phyloP scores from a whole-genome alignment of 2,329 filamentous ascomycete genomes.

The Fusarium tuaranense region DNA sequence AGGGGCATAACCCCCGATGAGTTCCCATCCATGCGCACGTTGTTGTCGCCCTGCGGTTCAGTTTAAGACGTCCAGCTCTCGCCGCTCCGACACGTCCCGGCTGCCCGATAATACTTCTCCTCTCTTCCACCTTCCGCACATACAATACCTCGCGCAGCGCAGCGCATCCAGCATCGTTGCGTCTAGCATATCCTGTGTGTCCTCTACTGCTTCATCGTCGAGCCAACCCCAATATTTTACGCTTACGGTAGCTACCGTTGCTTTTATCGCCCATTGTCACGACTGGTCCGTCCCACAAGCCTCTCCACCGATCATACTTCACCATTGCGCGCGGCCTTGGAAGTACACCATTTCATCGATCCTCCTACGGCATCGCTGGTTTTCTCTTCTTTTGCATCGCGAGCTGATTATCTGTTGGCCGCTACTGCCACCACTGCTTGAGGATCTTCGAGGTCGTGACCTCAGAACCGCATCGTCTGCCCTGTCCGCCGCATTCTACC shows the following conservation, averaged over 20 bases:
- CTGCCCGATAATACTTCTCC: conserved; percentile 26
- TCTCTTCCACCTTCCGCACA: conserved; percentile 31
- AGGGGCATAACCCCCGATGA: conserved; percentile 34
- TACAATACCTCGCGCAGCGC: conserved; percentile 9
- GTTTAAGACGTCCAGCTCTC: conserved; percentile 36
- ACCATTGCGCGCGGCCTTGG: too few relatives aligned
- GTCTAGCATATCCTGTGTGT: conserved; percentile 7
- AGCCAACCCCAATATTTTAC: conserved; percentile 9
- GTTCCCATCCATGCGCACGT: conserved; percentile 29
- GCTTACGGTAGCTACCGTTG: conserved; percentile 11
- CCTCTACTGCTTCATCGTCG: conserved; percentile 3
- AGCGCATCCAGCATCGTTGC: conserved; percentile 16
- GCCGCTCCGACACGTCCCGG: conserved; percentile 29
- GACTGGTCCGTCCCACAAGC: conserved; percentile 24
- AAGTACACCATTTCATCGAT: too few relatives aligned
- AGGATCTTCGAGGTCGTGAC: too few relatives aligned
- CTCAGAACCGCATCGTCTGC: too few relatives aligned
- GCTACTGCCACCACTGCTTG: too few relatives aligned
- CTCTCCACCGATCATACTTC: too few relatives aligned
- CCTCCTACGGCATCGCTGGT: too few relatives aligned
- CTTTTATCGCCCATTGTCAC: conserved; percentile 33
- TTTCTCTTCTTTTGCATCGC: too few relatives aligned
- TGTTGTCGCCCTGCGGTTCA: conserved; percentile 37
- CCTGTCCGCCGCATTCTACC: too few relatives aligned
- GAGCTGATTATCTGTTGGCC: too few relatives aligned